These are phyloP conservation scores for Dendrobium chrysotoxum DNA, from an alignment of 106 monocot genomes.

Conservation along the genomic window DNA sequence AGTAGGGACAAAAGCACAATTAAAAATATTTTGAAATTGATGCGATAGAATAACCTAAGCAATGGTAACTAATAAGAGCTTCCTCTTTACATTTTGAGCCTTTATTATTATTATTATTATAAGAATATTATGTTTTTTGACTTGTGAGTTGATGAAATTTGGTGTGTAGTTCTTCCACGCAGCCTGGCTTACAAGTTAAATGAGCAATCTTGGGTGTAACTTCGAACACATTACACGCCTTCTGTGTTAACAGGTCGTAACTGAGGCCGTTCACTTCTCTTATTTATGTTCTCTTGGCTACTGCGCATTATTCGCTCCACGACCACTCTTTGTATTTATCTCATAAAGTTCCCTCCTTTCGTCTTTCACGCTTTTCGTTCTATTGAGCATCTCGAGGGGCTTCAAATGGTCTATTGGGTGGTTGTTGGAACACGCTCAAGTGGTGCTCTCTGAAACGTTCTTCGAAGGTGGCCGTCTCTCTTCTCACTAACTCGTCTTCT, in stretches of 20 bases:
- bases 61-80: no score
- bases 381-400: conserved; percentile 10
- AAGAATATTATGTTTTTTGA: no score
- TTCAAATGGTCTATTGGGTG: neutral
- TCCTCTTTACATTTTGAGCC: no score
- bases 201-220: neutral
- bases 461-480: neutral
- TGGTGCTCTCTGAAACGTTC: neutral
- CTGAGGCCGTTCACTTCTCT: neutral
- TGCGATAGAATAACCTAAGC: no score
- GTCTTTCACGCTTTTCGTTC: neutral
- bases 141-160: no score
- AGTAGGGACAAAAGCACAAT: no score
- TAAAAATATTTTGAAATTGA: no score
- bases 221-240: neutral
- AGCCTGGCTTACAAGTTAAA: neutral
- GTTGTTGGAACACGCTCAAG: neutral
- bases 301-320: neutral
- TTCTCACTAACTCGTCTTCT: neutral
- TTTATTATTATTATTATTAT: no score
- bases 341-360: neutral
- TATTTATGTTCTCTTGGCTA: neutral
- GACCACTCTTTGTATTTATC: neutral
- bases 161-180: neutral
- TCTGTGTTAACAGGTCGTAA: neutral